Percentiles rank a stretch among this genome's conserved stretches.
These are phyloP conservation scores for Deinandra increscens DNA, from an alignment of 129 eudicot species.

Conservation along the genomic window DNA sequence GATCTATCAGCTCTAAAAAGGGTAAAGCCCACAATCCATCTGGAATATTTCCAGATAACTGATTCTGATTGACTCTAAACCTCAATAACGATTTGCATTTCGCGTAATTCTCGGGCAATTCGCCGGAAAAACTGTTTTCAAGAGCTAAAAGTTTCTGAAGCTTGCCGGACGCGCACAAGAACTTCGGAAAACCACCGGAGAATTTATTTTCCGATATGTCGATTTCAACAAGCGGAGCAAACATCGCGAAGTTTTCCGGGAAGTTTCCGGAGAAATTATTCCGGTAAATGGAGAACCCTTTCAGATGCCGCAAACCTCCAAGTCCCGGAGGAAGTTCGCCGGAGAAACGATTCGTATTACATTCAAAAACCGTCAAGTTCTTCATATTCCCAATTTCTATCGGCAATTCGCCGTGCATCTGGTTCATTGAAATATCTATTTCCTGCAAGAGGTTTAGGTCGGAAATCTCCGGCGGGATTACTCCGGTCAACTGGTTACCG, in stretches of 20 bases:
- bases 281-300: slow-evolving; percentile 57
- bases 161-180: slow-evolving; percentile 54
- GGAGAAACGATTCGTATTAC: slow-evolving; percentile 59
- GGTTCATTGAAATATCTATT: slow-evolving; percentile 69
- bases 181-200: slow-evolving; percentile 70
- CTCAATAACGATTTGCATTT: slow-evolving; percentile 59
- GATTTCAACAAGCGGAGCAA: slow-evolving; percentile 60
- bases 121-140: slow-evolving; percentile 70
- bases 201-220: slow-evolving; percentile 89
- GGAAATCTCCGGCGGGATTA: slow-evolving; percentile 57
- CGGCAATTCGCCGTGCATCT: slow-evolving; percentile 70
- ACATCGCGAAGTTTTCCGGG: slow-evolving; percentile 65
- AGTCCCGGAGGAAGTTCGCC: slow-evolving; percentile 78
- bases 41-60: slow-evolving; percentile 61
- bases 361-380: slow-evolving; percentile 69
- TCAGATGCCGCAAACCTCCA: slow-evolving; percentile 55
- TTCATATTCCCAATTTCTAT: slow-evolving; percentile 58
- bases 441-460: slow-evolving; percentile 61
- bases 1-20: slow-evolving; percentile 52
- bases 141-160: slow-evolving; percentile 66
- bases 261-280: slow-evolving; percentile 74
- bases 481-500: slow-evolving; percentile 62
- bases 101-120: slow-evolving; percentile 53
- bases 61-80: slow-evolving; percentile 68
- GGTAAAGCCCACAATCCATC: slow-evolving; percentile 80